Evolutionary conservation across 768 basidiomycete species (phyloP), one percentile per base, ranked within the genome.

Genomic region (Pleurotus tuoliensis): DNA sequence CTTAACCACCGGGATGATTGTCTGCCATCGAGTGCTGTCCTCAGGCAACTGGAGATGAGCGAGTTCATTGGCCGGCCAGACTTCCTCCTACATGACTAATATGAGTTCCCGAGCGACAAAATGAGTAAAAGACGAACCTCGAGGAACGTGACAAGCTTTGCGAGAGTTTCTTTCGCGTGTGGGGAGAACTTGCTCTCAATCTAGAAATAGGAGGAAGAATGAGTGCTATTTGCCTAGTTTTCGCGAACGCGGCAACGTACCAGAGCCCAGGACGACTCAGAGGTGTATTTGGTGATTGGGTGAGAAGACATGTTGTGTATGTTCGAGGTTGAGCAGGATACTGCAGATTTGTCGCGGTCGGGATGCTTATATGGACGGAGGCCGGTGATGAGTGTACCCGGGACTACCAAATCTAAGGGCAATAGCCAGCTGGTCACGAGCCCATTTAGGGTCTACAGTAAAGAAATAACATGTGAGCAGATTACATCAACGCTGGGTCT

Each of bases 101-200:
- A 22, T 57, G 8, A 27, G 16, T 3, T 24, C 48, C 38, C 11
- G 16, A 24, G 46, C 59, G 2, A 55, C 47, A 39, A 16, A 15
- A n/a, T 13, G 27, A 50, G 45, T 15, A 12, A 24, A 24, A 38
- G 43, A 62, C 76, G 56, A 58, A 92, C 94, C 76, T 93, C 84
- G 55, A 95, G 79, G 69, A 98, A 99, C 34, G 73, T 73, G 66
- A 96, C 81, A 49, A 99, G 82, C 64, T 87, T 94, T 38, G 83
- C 80, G 39, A 99, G 77, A 4, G 84, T 90, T 63, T 94, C 88
- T 72, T 94, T 95, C 18, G 88, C 97, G 64, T 81, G 90, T 5
- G 87, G 82, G 5, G 93, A 92, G 80, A 98, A 92, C 75, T 92
- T 94, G 80, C 92, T 88, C 75, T 96, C 90, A 58, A 95, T 74